phyloP scores from a whole-genome alignment of 2,329 filamentous ascomycete species.

The Gaeumannomyces sp. region DNA sequence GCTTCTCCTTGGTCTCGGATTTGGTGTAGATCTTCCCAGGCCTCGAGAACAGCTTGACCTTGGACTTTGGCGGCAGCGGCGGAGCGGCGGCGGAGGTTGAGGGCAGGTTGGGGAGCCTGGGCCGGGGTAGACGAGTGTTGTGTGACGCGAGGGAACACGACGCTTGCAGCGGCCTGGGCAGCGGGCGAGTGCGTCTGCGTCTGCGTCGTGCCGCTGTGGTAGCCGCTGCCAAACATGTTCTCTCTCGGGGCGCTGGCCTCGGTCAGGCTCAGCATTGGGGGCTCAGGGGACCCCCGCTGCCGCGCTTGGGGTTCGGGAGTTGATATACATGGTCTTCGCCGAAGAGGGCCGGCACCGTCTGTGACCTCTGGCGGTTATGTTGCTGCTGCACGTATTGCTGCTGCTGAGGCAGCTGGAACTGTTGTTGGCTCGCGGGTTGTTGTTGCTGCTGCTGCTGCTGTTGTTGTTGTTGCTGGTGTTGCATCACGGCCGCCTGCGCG shows the following conservation, averaged over 20 bases:
- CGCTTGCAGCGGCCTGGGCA: conserved; percentile 66
- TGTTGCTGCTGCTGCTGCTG: conserved; percentile 33
- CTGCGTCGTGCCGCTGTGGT: conserved; percentile 57
- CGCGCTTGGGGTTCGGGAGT: conserved; percentile 29
- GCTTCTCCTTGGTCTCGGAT: conserved; percentile 58
- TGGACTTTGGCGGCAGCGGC: conserved; percentile 57
- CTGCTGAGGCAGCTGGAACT: conserved; percentile 51
- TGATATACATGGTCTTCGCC: conserved; percentile 32
- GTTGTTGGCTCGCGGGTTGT: conserved; percentile 55
- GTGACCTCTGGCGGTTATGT: conserved; percentile 60
- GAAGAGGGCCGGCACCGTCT: conserved; percentile 59
- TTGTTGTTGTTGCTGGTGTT: conserved; percentile 54
- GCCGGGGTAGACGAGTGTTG: conserved; percentile 39
- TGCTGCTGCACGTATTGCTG: conserved; percentile 26
- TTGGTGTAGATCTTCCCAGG: conserved; percentile 71
- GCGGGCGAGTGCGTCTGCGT: conserved; percentile 48
- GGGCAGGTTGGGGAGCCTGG: conserved; percentile 21
- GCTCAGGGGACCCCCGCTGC: conserved; percentile 45
- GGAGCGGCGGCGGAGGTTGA: conserved; percentile 33
- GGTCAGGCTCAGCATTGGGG: conserved; percentile 59
- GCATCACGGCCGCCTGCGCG: conserved; percentile 70
- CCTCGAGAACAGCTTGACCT: conserved; percentile 75
- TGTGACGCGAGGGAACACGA: conserved; percentile 63
- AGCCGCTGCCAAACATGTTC: conserved; percentile 42
- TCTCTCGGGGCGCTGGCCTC: conserved; percentile 59